Evolutionary conservation across 2,329 filamentous ascomycete genomes (phyloP), one percentile per base, ranked within the genome.

Genomic region (Myriosclerotinia curreyana): DNA sequence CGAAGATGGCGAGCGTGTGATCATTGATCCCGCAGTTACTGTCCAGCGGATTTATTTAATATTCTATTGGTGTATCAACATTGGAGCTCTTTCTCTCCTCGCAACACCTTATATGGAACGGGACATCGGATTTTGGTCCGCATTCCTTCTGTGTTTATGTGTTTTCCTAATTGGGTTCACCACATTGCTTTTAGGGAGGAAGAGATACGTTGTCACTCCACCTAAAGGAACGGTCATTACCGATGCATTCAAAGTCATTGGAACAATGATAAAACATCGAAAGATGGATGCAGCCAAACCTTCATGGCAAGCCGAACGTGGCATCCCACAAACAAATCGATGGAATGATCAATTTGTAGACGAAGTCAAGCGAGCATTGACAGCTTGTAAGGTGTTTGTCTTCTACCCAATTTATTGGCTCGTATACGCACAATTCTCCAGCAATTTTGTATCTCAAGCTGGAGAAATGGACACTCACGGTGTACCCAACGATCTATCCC

Each of bases 41-140:
- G 76, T 84, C 15, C 79, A 82, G 2, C 79, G 84, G 22, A 70
- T 73, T 17, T 71, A 71, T 49, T 55, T 71, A 12, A 62, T 66
- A 74, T 91, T 90, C 73, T 91, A 91, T 76, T 79, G 88, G 65
- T 82, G 86, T 69, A 86, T 90, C 77, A 90, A 90, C 72, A 71
- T 88, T 15, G 89, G 88, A 48, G 82, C 86, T 31, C 64, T 72
- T 11, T 74, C 80, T 40, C 83, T 81, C 56, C 65, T 78, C 9
- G 74, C 76, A 2, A 78, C 76, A 5, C 74, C 74, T 0, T 79
- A 79, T 31, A 69, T 77, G 7, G 79, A 80, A 65, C 74, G 75
- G 61, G 80, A 68, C 76, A 78, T 69, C 78, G 81, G 78, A 77
- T 81, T 80, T 70, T 83, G 71, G 79, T 79, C 64, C 77, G 78